Base-by-base conservation (phyloP, 805 yeast species). In the Metschnikowia orientalis region DNA sequence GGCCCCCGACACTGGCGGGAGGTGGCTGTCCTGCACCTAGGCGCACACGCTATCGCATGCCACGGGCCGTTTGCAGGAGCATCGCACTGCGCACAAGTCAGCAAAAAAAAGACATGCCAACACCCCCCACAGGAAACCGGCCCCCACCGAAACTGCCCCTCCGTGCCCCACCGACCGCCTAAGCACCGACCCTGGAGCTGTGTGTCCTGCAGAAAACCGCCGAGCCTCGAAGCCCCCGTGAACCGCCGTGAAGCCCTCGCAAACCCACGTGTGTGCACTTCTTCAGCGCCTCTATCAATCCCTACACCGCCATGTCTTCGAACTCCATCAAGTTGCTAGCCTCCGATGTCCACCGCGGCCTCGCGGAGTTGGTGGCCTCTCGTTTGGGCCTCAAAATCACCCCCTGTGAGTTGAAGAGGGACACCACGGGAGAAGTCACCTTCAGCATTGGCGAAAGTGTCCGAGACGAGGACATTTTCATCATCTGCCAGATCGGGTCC, bases 381-480 rank as follows among this genome's bases (percentile, higher is more conserved):
- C 67, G 81, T 30, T 59, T 80, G 18, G 85, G 86, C 6, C 51
- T 76, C 28, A 68, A 69, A 24, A 61, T 79, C 31, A 76, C 83
- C 14, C 81, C 83, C 26, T 73, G 77, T 34, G 76, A 75, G 41
- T 56, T 80, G 48, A 77, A 76, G 44, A 66, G 85, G 48, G 84
- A 79, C 43, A 73, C 81, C 6, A 78, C 79, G 38, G 80, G 80
- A 10, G 94, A 84, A 53, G 84, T 81, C 12, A 77, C 82, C 22
- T 81, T 83, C 48, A 75, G 81, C 27, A 79, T 84, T 38, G 86
- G 84, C 12, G 92, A 84, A 54, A 79, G 89, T 15, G 84, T 84
- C 24, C 73, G 94, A 67, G 92, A 83, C 58, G 92, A 84, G 54
- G 94, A 84, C 49, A 77, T 84, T 19, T 84, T 76, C 54, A 81